Conservation (phyloP, 805 yeast species). For the Priceomyces castillae region DNA sequence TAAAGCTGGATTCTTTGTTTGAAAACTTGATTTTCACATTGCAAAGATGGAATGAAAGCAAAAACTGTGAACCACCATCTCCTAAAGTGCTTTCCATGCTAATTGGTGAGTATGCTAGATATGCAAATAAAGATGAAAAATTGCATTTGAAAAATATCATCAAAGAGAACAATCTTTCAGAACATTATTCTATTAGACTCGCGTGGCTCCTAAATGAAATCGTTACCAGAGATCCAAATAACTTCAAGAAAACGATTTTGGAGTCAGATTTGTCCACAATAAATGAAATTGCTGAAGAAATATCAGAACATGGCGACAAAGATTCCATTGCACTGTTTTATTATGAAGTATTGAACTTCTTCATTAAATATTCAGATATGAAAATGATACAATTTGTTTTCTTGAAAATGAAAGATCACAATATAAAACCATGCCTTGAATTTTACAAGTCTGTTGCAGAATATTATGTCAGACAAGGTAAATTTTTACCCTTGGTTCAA, state of each 20-base stretch:
- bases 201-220: conserved; percentile 25
- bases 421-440: conserved; percentile 17
- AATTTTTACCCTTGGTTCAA: conserved; percentile 28
- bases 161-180: conserved; percentile 15
- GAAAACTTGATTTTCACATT: conserved; percentile 25
- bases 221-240: conserved; percentile 21
- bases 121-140: conserved; percentile 28
- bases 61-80: conserved; percentile 21
- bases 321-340: conserved; percentile 24
- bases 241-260: conserved; percentile 23
- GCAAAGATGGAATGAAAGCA: conserved; percentile 25
- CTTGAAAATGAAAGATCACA: conserved; percentile 23
- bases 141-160: conserved; percentile 18
- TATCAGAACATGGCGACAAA: conserved; percentile 9
- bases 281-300: conserved; percentile 14
- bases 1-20: conserved; percentile 28
- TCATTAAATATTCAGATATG: conserved; percentile 27
- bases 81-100: conserved; percentile 26
- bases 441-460: conserved; percentile 23
- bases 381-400: conserved; percentile 26
- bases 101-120: conserved; percentile 27
- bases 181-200: conserved; percentile 23
- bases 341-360: conserved; percentile 26
- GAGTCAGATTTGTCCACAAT: conserved; percentile 23
- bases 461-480: conserved; percentile 24